These are phyloP conservation scores for Debaryomyces psychrophilus DNA, from an alignment of 1,139 yeast genomes.

Conservation along the genomic window DNA sequence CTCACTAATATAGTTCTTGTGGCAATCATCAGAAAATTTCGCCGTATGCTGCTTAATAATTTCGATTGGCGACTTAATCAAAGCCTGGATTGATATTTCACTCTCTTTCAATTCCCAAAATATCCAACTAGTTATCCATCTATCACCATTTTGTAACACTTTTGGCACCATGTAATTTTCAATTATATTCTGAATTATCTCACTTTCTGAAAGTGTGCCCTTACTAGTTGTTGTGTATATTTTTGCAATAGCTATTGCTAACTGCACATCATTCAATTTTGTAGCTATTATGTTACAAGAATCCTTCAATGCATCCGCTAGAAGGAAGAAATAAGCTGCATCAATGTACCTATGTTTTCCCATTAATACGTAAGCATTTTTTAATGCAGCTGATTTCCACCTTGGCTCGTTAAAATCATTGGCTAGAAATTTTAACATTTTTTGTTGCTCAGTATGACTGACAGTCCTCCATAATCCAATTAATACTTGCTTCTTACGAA, in stretches of 20 bases:
- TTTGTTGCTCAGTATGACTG: conserved; percentile 79
- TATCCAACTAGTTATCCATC: conserved; percentile 85
- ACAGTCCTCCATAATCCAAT: conserved; percentile 82
- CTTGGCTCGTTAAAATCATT: conserved; percentile 75
- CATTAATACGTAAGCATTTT: conserved; percentile 87
- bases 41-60: conserved; percentile 32
- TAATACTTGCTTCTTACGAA: conserved; percentile 74
- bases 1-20: conserved; percentile 22
- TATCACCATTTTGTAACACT: conserved; percentile 65
- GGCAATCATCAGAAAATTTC: conserved; percentile 27
- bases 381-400: conserved; percentile 87
- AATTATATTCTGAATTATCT: conserved; percentile 51
- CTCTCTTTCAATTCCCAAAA: conserved; percentile 66
- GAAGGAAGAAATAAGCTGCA: conserved; percentile 86
- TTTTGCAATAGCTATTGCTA: conserved; percentile 82
- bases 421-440: conserved; percentile 73
- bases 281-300: conserved; percentile 72
- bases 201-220: conserved; percentile 13
- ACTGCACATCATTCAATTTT: conserved; percentile 65
- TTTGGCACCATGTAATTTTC: conserved; percentile 56
- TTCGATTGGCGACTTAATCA: conserved; percentile 58
- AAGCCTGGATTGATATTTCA: conserved; percentile 62
- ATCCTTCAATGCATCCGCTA: conserved; percentile 79
- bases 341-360: conserved; percentile 86
- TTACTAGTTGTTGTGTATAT: conserved; percentile 49